A percentile compares a stretch with the other conserved stretches of the same genome.
These are phyloP conservation scores for Rhododendron ferrugineum DNA, from an alignment of 148 eudicot species.

Conservation along the genomic window DNA sequence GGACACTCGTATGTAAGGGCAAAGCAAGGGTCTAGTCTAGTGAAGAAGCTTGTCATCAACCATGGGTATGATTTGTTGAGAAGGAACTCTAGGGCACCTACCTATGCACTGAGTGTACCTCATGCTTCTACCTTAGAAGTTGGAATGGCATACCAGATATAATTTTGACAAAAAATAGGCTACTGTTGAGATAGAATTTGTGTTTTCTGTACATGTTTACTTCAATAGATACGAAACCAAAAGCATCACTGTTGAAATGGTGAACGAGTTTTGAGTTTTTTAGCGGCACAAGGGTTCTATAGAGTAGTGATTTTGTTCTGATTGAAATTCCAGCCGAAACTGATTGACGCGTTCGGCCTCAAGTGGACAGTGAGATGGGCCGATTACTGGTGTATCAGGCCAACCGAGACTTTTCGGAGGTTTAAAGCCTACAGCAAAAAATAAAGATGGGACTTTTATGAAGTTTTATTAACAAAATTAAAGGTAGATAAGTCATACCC, in stretches of 20 bases:
- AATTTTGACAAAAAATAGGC: not conserved
- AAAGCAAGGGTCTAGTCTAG: conserved; percentile 68
- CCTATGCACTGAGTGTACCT: conserved; percentile 66
- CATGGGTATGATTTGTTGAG: conserved; percentile 86
- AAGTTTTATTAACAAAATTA: no score
- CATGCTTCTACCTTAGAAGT: conserved; percentile 95
- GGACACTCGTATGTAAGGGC: conserved; percentile 85
- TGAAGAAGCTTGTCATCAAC: conserved; percentile 67
- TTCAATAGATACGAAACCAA: not conserved
- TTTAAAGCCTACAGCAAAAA: no score
- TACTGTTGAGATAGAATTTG: not conserved
- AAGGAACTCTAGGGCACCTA: conserved; percentile 64
- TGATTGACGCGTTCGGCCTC: not conserved
- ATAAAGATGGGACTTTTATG: no score
- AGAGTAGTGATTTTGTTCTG: not conserved
- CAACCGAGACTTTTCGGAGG: no score
- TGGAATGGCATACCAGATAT: conserved; percentile 83
- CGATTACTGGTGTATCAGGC: not conserved
- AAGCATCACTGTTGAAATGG: not conserved
- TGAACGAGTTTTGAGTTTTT: not conserved
- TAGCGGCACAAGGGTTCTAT: not conserved
- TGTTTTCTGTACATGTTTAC: not conserved
- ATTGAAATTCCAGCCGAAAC: not conserved
- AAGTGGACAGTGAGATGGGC: not conserved
- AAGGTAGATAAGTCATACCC: no score